These are phyloP conservation scores for Volvox africanus DNA, from an alignment of 139 green algal genomes.

Conservation along the genomic window DNA sequence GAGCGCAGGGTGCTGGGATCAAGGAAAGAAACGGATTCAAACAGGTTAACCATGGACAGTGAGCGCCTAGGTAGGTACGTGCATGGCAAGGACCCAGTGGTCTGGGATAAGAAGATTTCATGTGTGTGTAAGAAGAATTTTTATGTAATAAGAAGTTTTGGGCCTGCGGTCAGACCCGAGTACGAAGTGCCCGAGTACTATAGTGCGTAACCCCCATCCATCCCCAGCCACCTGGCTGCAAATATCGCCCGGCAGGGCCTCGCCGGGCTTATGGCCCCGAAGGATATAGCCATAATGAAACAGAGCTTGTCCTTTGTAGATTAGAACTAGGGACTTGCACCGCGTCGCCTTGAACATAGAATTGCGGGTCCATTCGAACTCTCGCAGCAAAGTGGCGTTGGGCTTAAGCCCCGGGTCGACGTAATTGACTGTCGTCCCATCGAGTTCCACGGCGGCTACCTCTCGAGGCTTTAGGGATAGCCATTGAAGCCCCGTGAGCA, in stretches of 20 bases:
- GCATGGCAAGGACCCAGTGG: too few species aligned
- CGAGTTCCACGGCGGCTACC: conserved; percentile 24
- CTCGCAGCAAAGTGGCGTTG: conserved; percentile 49
- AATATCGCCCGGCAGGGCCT: conserved; percentile 69
- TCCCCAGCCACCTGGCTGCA: conserved; percentile 40
- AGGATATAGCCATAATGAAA: conserved; percentile 53
- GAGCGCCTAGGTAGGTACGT: too few species aligned
- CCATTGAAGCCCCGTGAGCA: conserved; percentile 94
- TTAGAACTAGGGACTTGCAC: conserved; percentile 67
- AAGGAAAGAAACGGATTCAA: too few species aligned
- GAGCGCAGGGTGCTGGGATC: too few species aligned
- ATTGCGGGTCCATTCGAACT: conserved; percentile 81
- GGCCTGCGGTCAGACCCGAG: not conserved
- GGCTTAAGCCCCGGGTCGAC: conserved; percentile 56
- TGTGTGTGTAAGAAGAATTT: not conserved
- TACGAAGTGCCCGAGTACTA: not conserved
- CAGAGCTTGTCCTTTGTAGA: conserved; percentile 70
- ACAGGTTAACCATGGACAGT: too few species aligned
- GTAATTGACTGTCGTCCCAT: conserved; percentile 47
- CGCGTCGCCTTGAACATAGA: conserved; percentile 67
- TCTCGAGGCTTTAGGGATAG: conserved; percentile 76
- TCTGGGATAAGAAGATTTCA: not conserved
- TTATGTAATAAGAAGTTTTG: too few species aligned
- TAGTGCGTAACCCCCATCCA: not conserved
- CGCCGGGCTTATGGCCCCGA: conserved; percentile 5